These are phyloP conservation scores for Meyerozyma guilliermondii DNA, from an alignment of 1,139 yeast species.

Conservation along the genomic window DNA sequence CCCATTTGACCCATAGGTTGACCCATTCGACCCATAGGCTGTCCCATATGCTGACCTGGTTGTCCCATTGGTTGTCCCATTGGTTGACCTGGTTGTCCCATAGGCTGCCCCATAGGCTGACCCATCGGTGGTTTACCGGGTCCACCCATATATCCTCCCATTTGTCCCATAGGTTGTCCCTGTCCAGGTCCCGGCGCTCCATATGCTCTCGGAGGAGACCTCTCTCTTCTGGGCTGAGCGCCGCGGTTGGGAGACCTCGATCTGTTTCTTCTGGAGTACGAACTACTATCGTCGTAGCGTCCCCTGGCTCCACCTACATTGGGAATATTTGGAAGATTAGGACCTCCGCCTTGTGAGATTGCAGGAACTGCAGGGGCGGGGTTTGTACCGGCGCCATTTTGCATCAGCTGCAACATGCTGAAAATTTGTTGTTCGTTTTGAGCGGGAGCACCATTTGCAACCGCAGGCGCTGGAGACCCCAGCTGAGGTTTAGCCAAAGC, in stretches of 20 bases:
- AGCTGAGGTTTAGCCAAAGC: conserved; percentile 29
- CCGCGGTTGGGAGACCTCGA: conserved; percentile 52
- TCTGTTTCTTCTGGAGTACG: conserved; percentile 47
- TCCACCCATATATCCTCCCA: too few species aligned
- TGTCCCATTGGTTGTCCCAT: neutral
- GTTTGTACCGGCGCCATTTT: conserved; percentile 11
- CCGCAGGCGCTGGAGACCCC: conserved; percentile 12
- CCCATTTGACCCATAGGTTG: conserved; percentile 7
- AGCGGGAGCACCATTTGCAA: conserved; percentile 12
- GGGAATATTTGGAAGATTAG: conserved; percentile 4
- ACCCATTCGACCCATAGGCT: conserved; percentile 7
- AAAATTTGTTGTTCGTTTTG: conserved; percentile 29
- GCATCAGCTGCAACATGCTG: conserved; percentile 44
- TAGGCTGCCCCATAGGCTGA: too few species aligned
- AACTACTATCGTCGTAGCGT: conserved; percentile 16
- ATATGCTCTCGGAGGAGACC: conserved; percentile 28
- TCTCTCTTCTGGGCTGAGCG: conserved; percentile 19
- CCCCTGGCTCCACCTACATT: conserved; percentile 17
- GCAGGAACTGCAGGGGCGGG: conserved; percentile 6
- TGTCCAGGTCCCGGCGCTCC: conserved; percentile 7
- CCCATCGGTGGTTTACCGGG: too few species aligned
- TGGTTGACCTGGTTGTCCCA: neutral
- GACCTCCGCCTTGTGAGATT: neutral
- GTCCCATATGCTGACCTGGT: conserved; percentile 2
- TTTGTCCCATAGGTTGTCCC: too few species aligned